These are phyloP conservation scores for Tetrastigma voinierianum DNA, from an alignment of 164 flowering plant species.

Conservation along the genomic window DNA sequence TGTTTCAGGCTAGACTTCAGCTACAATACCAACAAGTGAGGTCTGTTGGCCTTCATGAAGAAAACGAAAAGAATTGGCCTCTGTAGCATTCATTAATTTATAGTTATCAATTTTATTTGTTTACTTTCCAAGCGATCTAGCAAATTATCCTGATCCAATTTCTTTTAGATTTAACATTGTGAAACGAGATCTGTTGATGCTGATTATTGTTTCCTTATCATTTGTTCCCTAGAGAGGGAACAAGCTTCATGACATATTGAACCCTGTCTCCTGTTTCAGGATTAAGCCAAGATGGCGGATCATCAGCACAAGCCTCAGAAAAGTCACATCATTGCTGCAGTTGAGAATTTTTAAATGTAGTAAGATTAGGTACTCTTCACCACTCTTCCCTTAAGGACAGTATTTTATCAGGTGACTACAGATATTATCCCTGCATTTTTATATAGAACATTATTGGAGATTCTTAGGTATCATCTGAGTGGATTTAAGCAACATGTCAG, in stretches of 20 bases:
- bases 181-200: conserved; percentile 5
- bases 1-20: conserved; percentile 74
- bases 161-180: not conserved
- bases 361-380: conserved; percentile 89
- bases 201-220: not conserved
- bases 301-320: conserved; percentile 81
- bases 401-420: conserved; percentile 69
- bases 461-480: not conserved
- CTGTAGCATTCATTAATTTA: conserved; percentile 44
- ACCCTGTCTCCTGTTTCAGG: conserved; percentile 35
- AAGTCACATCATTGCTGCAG: conserved; percentile 70
- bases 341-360: conserved; percentile 57
- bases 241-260: not conserved
- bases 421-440: not conserved
- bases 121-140: not conserved
- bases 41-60: conserved; percentile 87
- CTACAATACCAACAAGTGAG: conserved; percentile 87
- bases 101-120: not conserved
- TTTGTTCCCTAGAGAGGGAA: not conserved
- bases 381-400: conserved; percentile 82
- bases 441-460: not conserved
- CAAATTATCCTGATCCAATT: not conserved
- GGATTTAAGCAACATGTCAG: not conserved
- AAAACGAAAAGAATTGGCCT: conserved; percentile 87
- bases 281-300: conserved; percentile 82